Evolutionary conservation across 306 rosid genomes (phyloP).

Genomic region (Crotalaria pallida): DNA sequence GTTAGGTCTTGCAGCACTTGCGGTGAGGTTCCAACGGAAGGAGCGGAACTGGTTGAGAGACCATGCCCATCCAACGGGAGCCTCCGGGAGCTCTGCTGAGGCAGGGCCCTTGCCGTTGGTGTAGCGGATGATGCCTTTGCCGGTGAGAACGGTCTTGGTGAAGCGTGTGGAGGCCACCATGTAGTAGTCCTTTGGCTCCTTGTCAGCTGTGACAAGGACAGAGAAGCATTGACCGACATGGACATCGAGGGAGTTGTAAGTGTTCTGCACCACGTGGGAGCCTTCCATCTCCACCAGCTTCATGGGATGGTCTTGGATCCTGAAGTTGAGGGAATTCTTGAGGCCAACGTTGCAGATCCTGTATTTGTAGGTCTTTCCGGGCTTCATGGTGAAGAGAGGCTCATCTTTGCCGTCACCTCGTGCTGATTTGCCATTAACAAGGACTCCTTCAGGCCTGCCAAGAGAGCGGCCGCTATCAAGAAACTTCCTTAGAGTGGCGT

Average conservation of each 20-base stretch:
- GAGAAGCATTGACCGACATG: constrained; percentile 72
- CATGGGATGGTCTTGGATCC: constrained; percentile 68
- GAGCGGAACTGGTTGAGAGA: constrained; percentile 81
- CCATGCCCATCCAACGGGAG: constrained; percentile 82
- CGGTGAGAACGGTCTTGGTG: constrained; percentile 35
- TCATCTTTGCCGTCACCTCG: constrained; percentile 46
- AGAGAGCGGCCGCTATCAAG: constrained; percentile 60
- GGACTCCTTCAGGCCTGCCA: constrained; percentile 56
- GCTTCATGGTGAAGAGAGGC: constrained; percentile 62
- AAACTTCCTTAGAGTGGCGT: constrained; percentile 26
- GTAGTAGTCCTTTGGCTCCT: constrained; percentile 62
- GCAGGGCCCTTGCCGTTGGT: constrained; percentile 36
- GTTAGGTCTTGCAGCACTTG: constrained; percentile 87
- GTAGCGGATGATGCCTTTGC: constrained; percentile 47
- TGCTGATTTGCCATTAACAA: constrained; percentile 50
- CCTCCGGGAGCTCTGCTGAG: constrained; percentile 37
- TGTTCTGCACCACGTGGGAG: constrained; percentile 62
- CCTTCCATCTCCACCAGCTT: constrained; percentile 73
- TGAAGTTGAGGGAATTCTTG: constrained; percentile 60
- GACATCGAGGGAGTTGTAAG: constrained; percentile 61
- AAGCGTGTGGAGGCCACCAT: constrained; percentile 77
- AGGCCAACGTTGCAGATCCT: constrained; percentile 70
- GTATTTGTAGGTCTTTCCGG: constrained; percentile 63
- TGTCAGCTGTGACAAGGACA: constrained; percentile 57
- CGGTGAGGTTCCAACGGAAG: constrained; percentile 82